Evolutionary conservation across 257 asterid genomes (phyloP).

Genomic region (Gentiana macrophylla): DNA sequence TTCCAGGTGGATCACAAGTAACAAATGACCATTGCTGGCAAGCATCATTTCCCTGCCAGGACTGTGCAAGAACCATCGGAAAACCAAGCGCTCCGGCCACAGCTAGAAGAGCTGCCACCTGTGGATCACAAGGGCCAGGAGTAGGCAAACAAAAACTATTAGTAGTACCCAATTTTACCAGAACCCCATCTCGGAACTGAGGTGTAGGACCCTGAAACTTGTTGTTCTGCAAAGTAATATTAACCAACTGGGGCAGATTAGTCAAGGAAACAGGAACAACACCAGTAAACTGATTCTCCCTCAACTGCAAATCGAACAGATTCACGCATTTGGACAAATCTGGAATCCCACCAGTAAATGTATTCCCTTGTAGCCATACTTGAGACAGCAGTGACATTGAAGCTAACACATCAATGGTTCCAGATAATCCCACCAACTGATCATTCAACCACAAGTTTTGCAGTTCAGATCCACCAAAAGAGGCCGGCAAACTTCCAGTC

Average conservation of each 20-base stretch:
- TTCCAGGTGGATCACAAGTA: conserved; percentile 50
- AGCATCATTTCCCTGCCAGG: conserved; percentile 75
- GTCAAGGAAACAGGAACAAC: conserved; percentile 49
- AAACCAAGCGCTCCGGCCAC: conserved; percentile 70
- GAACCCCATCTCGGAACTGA: conserved; percentile 24
- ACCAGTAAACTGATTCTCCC: conserved; percentile 77
- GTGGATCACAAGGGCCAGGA: conserved; percentile 83
- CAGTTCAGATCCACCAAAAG: conserved; percentile 57
- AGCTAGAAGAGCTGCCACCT: conserved; percentile 61
- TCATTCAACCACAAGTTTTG: conserved; percentile 71
- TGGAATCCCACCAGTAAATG: conserved; percentile 70
- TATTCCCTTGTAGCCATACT: conserved; percentile 76
- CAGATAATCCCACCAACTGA: conserved; percentile 51
- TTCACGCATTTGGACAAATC: conserved; percentile 59
- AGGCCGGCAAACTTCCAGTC: conserved; percentile 56
- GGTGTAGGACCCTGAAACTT: conserved; percentile 75
- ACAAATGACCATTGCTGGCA: conserved; percentile 56
- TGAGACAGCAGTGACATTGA: conserved; percentile 54
- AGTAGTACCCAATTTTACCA: conserved; percentile 18
- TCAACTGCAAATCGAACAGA: conserved; percentile 65
- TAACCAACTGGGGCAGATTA: conserved; percentile 36
- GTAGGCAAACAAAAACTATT: conserved; percentile 52
- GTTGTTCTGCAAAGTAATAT: conserved; percentile 58
- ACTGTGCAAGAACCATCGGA: conserved; percentile 56
- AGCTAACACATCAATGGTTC: conserved; percentile 47